Conservation (phyloP, 768 basidiomycete genomes). For the Saitozyma sp. region DNA sequence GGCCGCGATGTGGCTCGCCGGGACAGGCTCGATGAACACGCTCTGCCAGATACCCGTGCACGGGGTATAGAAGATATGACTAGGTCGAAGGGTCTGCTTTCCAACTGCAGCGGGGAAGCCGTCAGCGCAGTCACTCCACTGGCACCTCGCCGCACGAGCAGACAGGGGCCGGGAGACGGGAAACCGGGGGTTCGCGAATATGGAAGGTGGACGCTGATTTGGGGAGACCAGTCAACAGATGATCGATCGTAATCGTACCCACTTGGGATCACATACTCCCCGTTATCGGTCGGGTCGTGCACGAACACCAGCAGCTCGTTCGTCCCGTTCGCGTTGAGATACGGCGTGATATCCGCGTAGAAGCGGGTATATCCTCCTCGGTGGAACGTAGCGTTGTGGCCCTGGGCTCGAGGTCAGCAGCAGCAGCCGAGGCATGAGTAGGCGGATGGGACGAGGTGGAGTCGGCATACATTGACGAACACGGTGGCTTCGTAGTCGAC, state of each 20-base stretch:
- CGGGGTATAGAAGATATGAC: constrained; percentile 33
- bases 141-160: too few relatives aligned
- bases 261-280: constrained; percentile 17
- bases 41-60: constrained; percentile 32
- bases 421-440: background rate
- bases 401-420: constrained; percentile 3
- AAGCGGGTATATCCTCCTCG: constrained; percentile 29
- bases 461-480: constrained; percentile 18
- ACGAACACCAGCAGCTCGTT: constrained; percentile 31
- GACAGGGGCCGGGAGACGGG: too few relatives aligned
- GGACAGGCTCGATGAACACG: constrained; percentile 32
- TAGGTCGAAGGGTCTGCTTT: constrained; percentile 23
- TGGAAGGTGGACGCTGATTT: too few relatives aligned
- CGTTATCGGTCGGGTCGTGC: constrained; percentile 24
- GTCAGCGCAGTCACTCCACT: too few relatives aligned
- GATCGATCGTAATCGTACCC: background rate
- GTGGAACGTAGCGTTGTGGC: constrained; percentile 21
- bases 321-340: constrained; percentile 10
- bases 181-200: too few relatives aligned
- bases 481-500: constrained; percentile 35
- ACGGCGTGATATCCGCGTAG: constrained; percentile 16
- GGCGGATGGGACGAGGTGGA: background rate
- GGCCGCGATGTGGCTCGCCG: constrained; percentile 11
- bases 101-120: constrained; percentile 12
- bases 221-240: too few relatives aligned